Evolutionary conservation across 2,329 filamentous ascomycete genomes (phyloP).

Genomic region (Alternaria longipes): DNA sequence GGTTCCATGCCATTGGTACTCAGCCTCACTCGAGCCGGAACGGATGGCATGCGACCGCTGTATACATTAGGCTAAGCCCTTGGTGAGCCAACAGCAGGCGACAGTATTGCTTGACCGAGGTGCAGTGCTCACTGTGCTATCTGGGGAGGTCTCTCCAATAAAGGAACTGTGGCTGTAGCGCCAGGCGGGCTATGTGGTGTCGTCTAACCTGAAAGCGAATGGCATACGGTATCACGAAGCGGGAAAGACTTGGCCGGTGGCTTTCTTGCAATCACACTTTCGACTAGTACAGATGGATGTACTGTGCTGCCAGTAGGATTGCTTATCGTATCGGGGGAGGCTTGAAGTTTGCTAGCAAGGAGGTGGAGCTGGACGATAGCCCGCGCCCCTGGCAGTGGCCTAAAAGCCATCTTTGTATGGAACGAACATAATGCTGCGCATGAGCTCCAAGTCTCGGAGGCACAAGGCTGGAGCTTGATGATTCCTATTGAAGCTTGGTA

Average conservation of each 20-base stretch:
- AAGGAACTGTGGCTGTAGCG: slow-evolving; percentile 25
- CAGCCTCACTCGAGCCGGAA: slow-evolving; percentile 25
- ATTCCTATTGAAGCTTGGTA: slow-evolving; percentile 1
- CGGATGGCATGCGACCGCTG: slow-evolving; percentile 13
- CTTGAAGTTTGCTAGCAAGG: background rate
- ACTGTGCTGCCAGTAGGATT: slow-evolving; percentile 14
- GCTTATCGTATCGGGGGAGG: background rate
- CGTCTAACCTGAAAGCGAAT: slow-evolving; percentile 14
- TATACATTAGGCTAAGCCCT: slow-evolving; percentile 24
- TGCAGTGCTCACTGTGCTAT: slow-evolving; percentile 21
- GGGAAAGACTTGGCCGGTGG: slow-evolving; percentile 21
- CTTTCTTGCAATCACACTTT: slow-evolving; percentile 20
- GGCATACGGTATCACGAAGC: slow-evolving; percentile 17
- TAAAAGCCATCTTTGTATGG: background rate
- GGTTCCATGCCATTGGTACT: slow-evolving; percentile 9
- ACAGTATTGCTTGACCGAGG: slow-evolving; percentile 27
- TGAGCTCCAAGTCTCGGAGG: background rate
- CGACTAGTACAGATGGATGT: slow-evolving; percentile 23
- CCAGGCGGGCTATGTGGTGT: slow-evolving; percentile 33
- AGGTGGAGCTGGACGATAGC: background rate
- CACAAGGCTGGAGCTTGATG: background rate
- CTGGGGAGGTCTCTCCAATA: slow-evolving; percentile 27
- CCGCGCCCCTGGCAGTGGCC: background rate
- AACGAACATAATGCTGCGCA: background rate
- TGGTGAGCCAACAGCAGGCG: slow-evolving; percentile 16